A percentile compares a stretch with the other conserved stretches of the same genome.
These are phyloP conservation scores for Rutidosis leptorrhynchoides DNA, from an alignment of 129 eudicot genomes.

Conservation along the genomic window DNA sequence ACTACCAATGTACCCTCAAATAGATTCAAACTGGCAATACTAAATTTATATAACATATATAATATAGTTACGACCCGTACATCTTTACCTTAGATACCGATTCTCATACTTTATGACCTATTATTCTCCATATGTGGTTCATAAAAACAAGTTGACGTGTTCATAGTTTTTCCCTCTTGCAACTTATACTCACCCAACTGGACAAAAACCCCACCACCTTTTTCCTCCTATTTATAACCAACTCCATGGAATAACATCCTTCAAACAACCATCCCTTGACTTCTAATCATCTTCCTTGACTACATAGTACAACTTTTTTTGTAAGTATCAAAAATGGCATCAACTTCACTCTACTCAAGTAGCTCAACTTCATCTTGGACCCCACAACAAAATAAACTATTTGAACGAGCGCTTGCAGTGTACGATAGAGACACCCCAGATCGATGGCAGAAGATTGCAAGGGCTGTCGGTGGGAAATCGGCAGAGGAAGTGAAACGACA, in stretches of 20 bases:
- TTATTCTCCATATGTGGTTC: slow-evolving; percentile 33
- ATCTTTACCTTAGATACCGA: slow-evolving; percentile 25
- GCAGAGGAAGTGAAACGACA: slow-evolving; percentile 83
- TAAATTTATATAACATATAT: not conserved
- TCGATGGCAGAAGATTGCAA: slow-evolving; percentile 83
- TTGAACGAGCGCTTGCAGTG: slow-evolving; percentile 72
- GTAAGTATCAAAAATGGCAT: slow-evolving; percentile 45
- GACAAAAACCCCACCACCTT: slow-evolving; percentile 31
- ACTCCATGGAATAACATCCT: slow-evolving; percentile 31
- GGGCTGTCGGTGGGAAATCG: slow-evolving; percentile 78
- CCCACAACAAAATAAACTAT: slow-evolving; percentile 60
- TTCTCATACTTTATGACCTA: slow-evolving; percentile 30
- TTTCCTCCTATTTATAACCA: slow-evolving; percentile 52
- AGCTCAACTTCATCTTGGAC: slow-evolving; percentile 68
- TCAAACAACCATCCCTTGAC: slow-evolving; percentile 47
- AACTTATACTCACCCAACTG: slow-evolving; percentile 50
- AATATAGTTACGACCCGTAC: not conserved
- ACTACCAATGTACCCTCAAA: slow-evolving; percentile 1
- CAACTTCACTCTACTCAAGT: slow-evolving; percentile 52
- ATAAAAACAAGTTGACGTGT: slow-evolving; percentile 35
- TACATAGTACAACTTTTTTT: not conserved
- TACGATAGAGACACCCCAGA: slow-evolving; percentile 80
- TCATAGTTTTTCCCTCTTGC: slow-evolving; percentile 22
- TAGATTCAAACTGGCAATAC: not conserved
- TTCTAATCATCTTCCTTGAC: slow-evolving; percentile 26